Base-by-base conservation (phyloP, 2,329 filamentous ascomycete genomes). In the Diaporthe humulicola region DNA sequence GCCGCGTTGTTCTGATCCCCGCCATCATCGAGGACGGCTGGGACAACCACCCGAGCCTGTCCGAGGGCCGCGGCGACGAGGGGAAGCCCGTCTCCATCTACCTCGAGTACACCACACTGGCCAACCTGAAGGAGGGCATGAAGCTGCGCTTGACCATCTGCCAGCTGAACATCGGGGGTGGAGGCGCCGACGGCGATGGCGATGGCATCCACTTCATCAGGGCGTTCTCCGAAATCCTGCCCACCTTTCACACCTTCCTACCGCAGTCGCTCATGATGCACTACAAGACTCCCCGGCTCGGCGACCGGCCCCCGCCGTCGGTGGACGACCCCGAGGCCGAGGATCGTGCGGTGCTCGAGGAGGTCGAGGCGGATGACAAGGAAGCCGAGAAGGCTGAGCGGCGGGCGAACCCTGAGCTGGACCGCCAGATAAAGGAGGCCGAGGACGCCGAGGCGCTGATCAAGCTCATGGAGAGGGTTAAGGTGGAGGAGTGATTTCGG, bases 241-340 rank as follows among this genome's bases (percentile, higher is more conserved):
- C 90, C 4, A 89, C 88, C 0, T 94, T 93, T 80, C 91, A 93
- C 80, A 88, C 86, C 0, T 90, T 91, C 73, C 84, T 95, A 36
- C 88, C 90, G 0, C 94, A 96, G 81, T 90, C 93, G 77, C 84
- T 94, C 77, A 94, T 96, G 92, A 79, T 87, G 30, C 82, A 87
- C 25, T 95, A 90, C 88, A 94, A 91, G 81, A 83, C 88, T 33
- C 92, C 92, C 0, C 80, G 80, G 3, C 78, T 78, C 0, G 85
- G 85, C 38, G 82, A 87, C 19, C 85, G 88, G 0, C 86, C 86
- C 4, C 84, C 86, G 2, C 87, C 85, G 4, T 89, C 87, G 1
- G 82, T 87, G 3, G 78, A 85, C 15, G 78, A 87, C 67, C 81
- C 78, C 2, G 80, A 81, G 19, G 79, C 78, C 17, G 82, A 82